A percentile compares a stretch with the other conserved stretches of the same genome.
These are phyloP conservation scores for Apiotrichum brassicae DNA, from an alignment of 1,284 basidiomycete species.

Conservation along the genomic window DNA sequence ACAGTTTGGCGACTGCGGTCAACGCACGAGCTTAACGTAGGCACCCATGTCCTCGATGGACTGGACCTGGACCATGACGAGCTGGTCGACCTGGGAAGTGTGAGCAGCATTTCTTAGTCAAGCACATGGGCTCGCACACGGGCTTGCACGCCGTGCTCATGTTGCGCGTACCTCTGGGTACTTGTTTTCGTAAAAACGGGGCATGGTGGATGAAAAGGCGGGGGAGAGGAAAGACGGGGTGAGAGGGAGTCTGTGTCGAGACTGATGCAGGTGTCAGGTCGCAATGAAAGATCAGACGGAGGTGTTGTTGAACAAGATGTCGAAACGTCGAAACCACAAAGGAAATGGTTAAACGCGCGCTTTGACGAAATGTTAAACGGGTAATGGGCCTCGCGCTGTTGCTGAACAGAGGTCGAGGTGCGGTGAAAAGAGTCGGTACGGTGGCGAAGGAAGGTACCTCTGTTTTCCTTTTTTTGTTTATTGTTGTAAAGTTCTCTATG, in stretches of 20 bases:
- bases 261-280: too few species aligned
- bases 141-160: background rate
- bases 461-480: background rate
- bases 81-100: constrained; percentile 69
- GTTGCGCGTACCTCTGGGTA: constrained; percentile 48
- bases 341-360: too few species aligned
- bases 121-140: too few species aligned
- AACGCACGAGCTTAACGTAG: constrained; percentile 89
- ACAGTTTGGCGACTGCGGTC: too few species aligned
- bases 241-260: too few species aligned
- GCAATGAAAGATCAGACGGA: background rate
- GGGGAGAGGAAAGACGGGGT: background rate
- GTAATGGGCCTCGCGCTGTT: too few species aligned
- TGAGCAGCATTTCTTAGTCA: background rate
- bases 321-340: too few species aligned
- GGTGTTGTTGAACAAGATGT: too few species aligned
- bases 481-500: background rate
- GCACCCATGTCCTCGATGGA: constrained; percentile 99
- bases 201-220: constrained; percentile 31
- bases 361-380: too few species aligned
- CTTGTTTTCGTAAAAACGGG: constrained; percentile 49
- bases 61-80: constrained; percentile 98
- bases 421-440: background rate
- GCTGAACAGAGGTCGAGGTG: background rate
- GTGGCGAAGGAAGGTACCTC: background rate